A percentile compares a stretch with the other conserved stretches of the same genome.
Evolutionary conservation across 768 basidiomycete genomes (phyloP).

Genomic region (Xerocomellus amylosporus): DNA sequence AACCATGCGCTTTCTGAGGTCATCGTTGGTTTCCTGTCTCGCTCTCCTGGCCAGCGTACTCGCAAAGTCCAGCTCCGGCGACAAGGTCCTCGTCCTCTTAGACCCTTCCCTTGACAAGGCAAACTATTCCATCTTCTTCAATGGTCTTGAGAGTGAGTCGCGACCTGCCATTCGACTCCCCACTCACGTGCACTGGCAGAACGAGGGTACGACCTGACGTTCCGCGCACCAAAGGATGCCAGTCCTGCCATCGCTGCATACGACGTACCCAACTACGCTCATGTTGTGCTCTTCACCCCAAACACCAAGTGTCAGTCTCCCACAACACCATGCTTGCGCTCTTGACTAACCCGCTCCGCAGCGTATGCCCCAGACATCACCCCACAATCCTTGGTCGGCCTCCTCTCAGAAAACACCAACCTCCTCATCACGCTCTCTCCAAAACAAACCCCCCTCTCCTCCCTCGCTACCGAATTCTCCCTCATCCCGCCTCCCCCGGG

Average conservation of each 20-base stretch:
- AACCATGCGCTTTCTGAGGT: constrained; percentile 29
- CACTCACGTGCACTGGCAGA: constrained; percentile 40
- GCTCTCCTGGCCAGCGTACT: constrained; percentile 22
- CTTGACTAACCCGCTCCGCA: constrained; percentile 27
- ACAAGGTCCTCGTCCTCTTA: constrained; percentile 81
- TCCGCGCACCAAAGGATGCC: constrained; percentile 78
- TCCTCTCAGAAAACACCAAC: constrained; percentile 72
- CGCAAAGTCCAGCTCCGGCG: constrained; percentile 76
- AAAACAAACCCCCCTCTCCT: constrained; percentile 67
- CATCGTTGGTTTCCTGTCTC: constrained; percentile 30
- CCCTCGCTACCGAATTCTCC: constrained; percentile 89
- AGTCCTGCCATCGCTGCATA: constrained; percentile 63
- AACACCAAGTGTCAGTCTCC: constrained; percentile 69
- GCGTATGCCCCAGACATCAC: constrained; percentile 73
- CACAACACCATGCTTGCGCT: rapidly evolving
- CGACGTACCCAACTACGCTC: constrained; percentile 73
- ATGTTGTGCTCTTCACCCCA: constrained; percentile 85
- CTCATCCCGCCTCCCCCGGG: constrained; percentile 84
- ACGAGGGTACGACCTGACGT: constrained; percentile 82
- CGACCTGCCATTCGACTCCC: neutral
- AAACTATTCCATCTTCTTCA: constrained; percentile 82
- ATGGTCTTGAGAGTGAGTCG: constrained; percentile 64
- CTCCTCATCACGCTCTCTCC: constrained; percentile 79
- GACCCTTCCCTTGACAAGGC: constrained; percentile 64
- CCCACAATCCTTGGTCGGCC: constrained; percentile 73